Evolutionary conservation across 2,329 filamentous ascomycete species (phyloP).

Genomic region (Alternaria sp.): DNA sequence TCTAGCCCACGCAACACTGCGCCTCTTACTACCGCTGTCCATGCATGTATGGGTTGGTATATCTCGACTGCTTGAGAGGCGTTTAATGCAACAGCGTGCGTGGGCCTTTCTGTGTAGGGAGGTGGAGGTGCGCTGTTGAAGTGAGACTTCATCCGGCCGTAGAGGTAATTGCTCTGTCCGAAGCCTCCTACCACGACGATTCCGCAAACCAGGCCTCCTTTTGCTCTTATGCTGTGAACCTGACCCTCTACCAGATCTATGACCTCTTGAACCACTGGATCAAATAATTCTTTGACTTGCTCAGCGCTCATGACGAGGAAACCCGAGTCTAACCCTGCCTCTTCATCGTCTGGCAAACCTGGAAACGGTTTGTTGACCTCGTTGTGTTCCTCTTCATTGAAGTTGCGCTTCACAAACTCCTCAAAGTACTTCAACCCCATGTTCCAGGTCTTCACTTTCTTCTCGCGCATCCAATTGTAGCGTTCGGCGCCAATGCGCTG

Average conservation of each 20-base stretch:
- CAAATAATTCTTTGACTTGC: conserved; percentile 76
- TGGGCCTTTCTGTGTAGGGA: conserved; percentile 73
- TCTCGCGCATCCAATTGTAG: conserved; percentile 78
- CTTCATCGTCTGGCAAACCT: conserved; percentile 77
- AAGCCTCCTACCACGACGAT: conserved; percentile 85
- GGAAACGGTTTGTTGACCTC: conserved; percentile 83
- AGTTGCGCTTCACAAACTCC: conserved; percentile 85
- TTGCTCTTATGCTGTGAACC: conserved; percentile 52
- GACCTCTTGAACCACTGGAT: conserved; percentile 72
- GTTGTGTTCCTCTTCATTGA: conserved; percentile 78
- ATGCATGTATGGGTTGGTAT: conserved; percentile 82
- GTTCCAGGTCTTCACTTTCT: conserved; percentile 80
- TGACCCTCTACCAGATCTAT: conserved; percentile 56
- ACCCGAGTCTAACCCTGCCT: conserved; percentile 75
- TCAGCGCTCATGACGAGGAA: conserved; percentile 76
- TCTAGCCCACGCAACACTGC: conserved; percentile 78
- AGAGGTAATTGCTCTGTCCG: conserved; percentile 77
- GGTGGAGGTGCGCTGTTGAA: conserved; percentile 65
- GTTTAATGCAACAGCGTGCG: conserved; percentile 65
- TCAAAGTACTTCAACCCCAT: conserved; percentile 79
- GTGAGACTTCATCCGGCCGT: conserved; percentile 73
- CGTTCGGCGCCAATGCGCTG: conserved; percentile 70
- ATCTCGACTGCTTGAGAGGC: conserved; percentile 72
- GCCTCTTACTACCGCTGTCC: conserved; percentile 81
- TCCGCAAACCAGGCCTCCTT: conserved; percentile 60